phyloP scores from a whole-genome alignment of 2,329 filamentous ascomycete genomes.

The Escovopsis sp. region DNA sequence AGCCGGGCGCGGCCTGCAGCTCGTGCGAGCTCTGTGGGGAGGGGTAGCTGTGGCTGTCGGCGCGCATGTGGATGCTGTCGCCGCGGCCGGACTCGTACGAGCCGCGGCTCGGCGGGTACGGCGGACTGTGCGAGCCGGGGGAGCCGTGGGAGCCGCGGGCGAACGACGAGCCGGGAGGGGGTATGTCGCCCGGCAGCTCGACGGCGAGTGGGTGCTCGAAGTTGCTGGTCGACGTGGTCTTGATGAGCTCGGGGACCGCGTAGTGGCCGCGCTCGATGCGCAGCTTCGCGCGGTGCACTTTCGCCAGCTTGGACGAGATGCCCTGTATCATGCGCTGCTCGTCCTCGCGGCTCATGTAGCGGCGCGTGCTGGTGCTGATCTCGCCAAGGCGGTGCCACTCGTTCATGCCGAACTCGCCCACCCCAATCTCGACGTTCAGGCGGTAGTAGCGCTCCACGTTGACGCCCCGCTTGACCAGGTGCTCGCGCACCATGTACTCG shows the following conservation, averaged over 20 bases:
- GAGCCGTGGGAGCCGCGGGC: conserved; percentile 22
- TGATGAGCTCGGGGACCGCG: conserved; percentile 28
- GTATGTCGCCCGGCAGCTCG: conserved; percentile 44
- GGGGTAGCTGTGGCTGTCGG: conserved; percentile 12
- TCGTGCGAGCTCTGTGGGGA: conserved; percentile 40
- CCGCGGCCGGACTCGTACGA: conserved; percentile 41
- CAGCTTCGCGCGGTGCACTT: conserved; percentile 63
- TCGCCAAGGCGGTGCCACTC: conserved; percentile 91
- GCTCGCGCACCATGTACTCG: conserved; percentile 67
- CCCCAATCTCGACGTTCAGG: conserved; percentile 90
- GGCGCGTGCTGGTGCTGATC: conserved; percentile 81
- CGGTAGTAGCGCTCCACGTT: conserved; percentile 86
- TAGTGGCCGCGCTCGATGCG: conserved; percentile 41
- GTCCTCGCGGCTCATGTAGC: conserved; percentile 60
- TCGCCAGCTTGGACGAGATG: conserved; percentile 67
- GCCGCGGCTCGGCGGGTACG: conserved; percentile 24
- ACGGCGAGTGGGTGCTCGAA: conserved; percentile 34
- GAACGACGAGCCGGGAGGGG: conserved; percentile 16
- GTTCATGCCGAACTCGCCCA: conserved; percentile 97
- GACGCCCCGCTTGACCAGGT: conserved; percentile 63
- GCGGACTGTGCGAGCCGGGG: conserved; percentile 21
- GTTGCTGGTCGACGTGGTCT: conserved; percentile 26
- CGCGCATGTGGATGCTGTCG: conserved; percentile 30
- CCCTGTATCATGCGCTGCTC: conserved; percentile 66
- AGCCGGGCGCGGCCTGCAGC: conserved; percentile 20